Percentiles rank a stretch among this genome's conserved stretches.
Evolutionary conservation across 176 grass and related monocot genomes (phyloP).

Genomic region (Ampelocalamus luodianensis): DNA sequence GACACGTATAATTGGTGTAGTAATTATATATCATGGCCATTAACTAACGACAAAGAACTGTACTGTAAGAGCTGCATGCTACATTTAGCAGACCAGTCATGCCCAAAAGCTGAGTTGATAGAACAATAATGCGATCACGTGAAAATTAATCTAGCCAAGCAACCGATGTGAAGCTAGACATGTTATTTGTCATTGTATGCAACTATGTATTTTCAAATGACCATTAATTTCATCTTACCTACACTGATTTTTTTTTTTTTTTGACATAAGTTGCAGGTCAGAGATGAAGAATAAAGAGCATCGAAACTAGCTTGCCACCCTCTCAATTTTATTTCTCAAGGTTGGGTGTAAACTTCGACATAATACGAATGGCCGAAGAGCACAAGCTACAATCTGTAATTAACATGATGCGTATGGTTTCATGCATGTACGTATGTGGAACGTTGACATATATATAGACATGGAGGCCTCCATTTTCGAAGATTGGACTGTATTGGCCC

Average conservation of each 20-base stretch:
- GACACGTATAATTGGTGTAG: background rate
- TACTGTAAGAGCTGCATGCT: background rate
- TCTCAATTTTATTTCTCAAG: background rate
- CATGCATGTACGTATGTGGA: too few species aligned
- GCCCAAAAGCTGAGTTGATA: background rate
- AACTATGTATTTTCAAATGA: background rate
- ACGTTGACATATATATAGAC: too few species aligned
- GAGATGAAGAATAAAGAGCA: background rate
- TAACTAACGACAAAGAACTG: background rate
- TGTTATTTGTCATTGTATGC: background rate
- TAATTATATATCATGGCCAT: background rate
- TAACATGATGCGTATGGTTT: background rate
- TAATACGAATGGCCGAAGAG: background rate
- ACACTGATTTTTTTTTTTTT: background rate
- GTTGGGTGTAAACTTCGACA: background rate
- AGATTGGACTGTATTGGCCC: too few species aligned
- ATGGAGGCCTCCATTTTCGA: too few species aligned
- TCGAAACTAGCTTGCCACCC: background rate
- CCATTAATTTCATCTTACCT: background rate
- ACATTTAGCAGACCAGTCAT: background rate
- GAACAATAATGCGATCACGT: background rate
- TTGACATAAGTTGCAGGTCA: background rate
- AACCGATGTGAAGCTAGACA: background rate
- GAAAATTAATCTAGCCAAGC: background rate
- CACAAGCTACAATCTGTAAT: background rate